These are phyloP conservation scores for Circinella umbellata DNA, from an alignment of 371 early-diverging fungal species.

Conservation along the genomic window DNA sequence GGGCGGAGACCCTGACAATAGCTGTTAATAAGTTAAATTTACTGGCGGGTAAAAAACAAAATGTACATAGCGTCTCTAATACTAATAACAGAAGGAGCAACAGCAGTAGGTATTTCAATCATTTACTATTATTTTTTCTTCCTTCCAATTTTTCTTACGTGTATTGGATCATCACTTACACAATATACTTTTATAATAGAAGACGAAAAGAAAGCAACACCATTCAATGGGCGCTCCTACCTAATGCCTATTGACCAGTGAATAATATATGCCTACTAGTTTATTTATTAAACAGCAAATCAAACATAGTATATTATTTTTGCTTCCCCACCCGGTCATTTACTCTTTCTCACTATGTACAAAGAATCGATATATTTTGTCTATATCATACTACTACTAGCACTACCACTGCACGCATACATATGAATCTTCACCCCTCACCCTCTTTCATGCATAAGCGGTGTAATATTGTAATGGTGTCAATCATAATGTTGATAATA, in stretches of 20 bases:
- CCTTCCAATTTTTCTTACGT: no score
- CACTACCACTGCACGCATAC: background rate
- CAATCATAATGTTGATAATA: background rate
- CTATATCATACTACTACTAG: no score
- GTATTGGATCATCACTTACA: no score
- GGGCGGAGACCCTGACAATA: conserved; percentile 27
- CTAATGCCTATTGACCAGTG: conserved; percentile 1
- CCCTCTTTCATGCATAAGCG: no score
- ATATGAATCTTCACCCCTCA: background rate
- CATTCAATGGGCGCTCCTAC: background rate
- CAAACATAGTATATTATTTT: no score
- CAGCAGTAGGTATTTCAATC: background rate
- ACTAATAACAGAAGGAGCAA: background rate
- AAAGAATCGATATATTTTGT: no score
- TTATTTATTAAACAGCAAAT: no score
- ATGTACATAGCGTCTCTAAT: background rate
- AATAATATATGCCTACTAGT: no score
- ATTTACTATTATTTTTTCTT: no score
- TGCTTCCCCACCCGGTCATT: no score
- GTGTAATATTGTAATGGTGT: no score
- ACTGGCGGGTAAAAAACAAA: background rate
- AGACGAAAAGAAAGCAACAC: background rate
- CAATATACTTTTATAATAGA: background rate
- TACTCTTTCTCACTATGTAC: no score
- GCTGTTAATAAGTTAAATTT: conserved; percentile 22